Conservation (phyloP, 2,329 filamentous ascomycete species). For the Scytalidium sp. region DNA sequence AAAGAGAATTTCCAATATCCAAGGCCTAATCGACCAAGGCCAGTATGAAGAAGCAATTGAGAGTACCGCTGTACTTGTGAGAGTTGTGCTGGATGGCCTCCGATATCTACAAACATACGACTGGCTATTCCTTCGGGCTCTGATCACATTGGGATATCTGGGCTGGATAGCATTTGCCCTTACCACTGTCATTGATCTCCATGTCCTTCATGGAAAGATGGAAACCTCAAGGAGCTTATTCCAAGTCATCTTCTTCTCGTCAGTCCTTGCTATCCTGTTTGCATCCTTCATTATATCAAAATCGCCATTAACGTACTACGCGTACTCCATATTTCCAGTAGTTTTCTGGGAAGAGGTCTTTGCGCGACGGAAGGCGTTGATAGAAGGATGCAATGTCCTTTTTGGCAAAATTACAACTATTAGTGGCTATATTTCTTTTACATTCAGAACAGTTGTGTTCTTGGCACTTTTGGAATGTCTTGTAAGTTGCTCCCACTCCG, state of each 20-base stretch:
- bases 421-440: conserved; percentile 54
- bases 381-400: conserved; percentile 63
- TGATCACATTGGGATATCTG: conserved; percentile 87
- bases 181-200: conserved; percentile 82
- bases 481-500: conserved; percentile 42
- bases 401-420: conserved; percentile 66
- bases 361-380: conserved; percentile 68
- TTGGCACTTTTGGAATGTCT: conserved; percentile 76
- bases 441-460: conserved; percentile 64
- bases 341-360: conserved; percentile 97
- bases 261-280: conserved; percentile 71
- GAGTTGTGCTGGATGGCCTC: conserved; percentile 74
- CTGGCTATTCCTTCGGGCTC: conserved; percentile 88
- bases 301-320: conserved; percentile 82
- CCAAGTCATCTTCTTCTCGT: conserved; percentile 67
- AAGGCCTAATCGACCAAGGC: conserved; percentile 61
- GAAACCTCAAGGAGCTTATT: conserved; percentile 59
- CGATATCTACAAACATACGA: conserved; percentile 97
- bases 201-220: conserved; percentile 73
- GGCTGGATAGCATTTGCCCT: conserved; percentile 95
- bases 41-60: conserved; percentile 75
- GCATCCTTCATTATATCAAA: conserved; percentile 76
- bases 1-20: conserved; percentile 65
- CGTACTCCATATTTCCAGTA: conserved; percentile 87
- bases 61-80: conserved; percentile 73